phyloP scores from a whole-genome alignment of 352 stramenopile genomes.

The Globisporangium irregulare region DNA sequence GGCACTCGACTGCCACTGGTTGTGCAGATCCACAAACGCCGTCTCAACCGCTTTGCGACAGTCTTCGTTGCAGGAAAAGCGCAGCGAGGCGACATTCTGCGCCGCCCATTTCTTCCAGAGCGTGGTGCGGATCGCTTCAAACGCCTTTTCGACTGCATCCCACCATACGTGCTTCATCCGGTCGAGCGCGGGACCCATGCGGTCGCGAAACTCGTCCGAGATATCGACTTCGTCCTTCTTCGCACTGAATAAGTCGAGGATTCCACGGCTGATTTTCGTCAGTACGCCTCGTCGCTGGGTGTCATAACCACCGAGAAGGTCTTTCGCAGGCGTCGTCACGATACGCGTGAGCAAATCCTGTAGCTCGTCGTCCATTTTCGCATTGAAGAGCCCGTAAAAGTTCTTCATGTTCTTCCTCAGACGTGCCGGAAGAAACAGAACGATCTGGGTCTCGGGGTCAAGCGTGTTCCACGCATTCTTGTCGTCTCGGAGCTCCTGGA shows the following conservation, averaged over 20 bases:
- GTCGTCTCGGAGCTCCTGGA: constrained; percentile 20
- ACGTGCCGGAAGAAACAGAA: constrained; percentile 3
- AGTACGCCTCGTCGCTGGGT: neutral
- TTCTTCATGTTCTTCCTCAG: constrained; percentile 4
- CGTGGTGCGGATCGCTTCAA: constrained; percentile 19
- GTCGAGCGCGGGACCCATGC: constrained; percentile 16
- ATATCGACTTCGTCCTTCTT: neutral
- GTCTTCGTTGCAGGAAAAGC: constrained; percentile 8
- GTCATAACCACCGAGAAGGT: neutral
- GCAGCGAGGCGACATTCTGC: neutral
- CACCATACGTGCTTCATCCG: constrained; percentile 28
- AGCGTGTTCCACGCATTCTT: constrained; percentile 5
- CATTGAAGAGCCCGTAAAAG: constrained; percentile 12
- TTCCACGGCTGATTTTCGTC: neutral
- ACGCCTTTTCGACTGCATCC: constrained; percentile 22
- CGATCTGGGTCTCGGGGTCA: neutral
- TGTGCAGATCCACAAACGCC: constrained; percentile 1
- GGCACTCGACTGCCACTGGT: neutral
- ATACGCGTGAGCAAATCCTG: constrained; percentile 9
- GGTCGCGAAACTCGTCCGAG: constrained; percentile 12
- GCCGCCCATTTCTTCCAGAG: neutral
- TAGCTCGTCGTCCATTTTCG: constrained; percentile 6
- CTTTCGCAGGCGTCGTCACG: neutral
- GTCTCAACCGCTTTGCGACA: neutral
- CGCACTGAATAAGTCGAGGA: neutral